Conservation (phyloP, 768 basidiomycete genomes). For the Ramaria sp. region DNA sequence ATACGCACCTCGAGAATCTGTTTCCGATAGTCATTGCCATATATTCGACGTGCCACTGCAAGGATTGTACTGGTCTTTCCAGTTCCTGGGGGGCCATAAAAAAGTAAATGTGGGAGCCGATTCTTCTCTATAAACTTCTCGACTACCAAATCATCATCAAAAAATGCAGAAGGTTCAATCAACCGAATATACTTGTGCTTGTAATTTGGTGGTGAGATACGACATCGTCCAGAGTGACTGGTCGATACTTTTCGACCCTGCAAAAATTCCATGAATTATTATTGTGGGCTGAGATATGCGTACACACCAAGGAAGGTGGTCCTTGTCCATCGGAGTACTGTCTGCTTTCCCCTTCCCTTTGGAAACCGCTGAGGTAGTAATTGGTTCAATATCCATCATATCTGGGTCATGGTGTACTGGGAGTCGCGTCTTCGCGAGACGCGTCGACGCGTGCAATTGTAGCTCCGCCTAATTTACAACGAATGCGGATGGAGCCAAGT, state of each 20-base stretch:
- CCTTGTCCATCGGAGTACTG: conserved; percentile 33
- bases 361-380: conserved; percentile 17
- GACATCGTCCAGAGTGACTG: conserved; percentile 83
- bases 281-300: too few relatives aligned
- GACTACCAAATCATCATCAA: conserved; percentile 38
- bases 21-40: conserved; percentile 75
- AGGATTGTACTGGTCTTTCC: conserved; percentile 98
- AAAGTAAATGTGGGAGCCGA: conserved; percentile 84
- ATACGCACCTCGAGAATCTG: conserved; percentile 79
- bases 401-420: conserved; percentile 29
- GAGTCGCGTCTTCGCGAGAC: conserved; percentile 1
- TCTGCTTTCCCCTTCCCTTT: conserved; percentile 73
- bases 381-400: conserved; percentile 38
- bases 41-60: conserved; percentile 90
- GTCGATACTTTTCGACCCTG: conserved; percentile 98
- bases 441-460: neutral
- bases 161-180: conserved; percentile 6
- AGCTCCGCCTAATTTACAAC: neutral
- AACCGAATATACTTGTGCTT: conserved; percentile 61
- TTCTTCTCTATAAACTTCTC: conserved; percentile 96
- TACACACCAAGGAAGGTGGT: conserved; percentile 76
- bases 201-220: conserved; percentile 97
- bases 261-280: neutral
- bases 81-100: conserved; percentile 97
- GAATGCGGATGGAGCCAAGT: neutral